phyloP scores from a whole-genome alignment of 768 basidiomycete genomes.

The Porpolomopsis calyptriformis region DNA sequence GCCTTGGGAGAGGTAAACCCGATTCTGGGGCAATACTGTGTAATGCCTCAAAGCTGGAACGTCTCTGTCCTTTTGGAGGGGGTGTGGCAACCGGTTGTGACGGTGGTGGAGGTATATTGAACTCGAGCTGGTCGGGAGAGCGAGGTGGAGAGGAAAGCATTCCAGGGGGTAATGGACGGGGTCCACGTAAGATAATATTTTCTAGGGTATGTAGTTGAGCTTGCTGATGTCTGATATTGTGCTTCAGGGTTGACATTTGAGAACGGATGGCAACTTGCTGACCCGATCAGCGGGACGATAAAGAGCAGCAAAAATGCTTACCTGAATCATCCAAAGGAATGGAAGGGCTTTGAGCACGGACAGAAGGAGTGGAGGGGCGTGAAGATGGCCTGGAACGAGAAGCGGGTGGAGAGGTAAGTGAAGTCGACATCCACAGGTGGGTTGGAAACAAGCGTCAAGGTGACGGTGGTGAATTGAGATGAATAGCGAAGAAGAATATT shows the following conservation, averaged over 20 bases:
- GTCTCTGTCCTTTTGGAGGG: constrained; percentile 42
- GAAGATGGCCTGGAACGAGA: constrained; percentile 35
- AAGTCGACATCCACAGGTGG: constrained; percentile 25
- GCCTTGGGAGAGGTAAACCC: constrained; percentile 55
- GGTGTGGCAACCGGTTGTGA: constrained; percentile 23
- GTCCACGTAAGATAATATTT: constrained; percentile 53
- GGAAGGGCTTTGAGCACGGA: constrained; percentile 46
- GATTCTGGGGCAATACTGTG: constrained; percentile 68
- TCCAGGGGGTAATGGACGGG: constrained; percentile 45
- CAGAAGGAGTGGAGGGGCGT: constrained; percentile 33
- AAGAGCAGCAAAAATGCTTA: constrained; percentile 22
- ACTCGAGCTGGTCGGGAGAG: constrained; percentile 12
- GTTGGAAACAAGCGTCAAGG: background rate
- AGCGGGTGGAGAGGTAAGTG: constrained; percentile 21
- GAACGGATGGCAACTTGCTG: constrained; percentile 58
- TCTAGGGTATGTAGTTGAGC: constrained; percentile 66
- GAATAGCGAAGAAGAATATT: too few species aligned
- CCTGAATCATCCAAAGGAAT: constrained; percentile 52
- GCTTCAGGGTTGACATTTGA: constrained; percentile 74
- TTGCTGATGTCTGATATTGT: constrained; percentile 75
- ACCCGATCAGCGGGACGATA: constrained; percentile 12
- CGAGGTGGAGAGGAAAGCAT: constrained; percentile 28
- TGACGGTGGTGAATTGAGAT: too few species aligned
- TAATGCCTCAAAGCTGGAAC: constrained; percentile 64
- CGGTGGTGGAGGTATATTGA: constrained; percentile 22